These are phyloP conservation scores for Lichtheimia ramosa DNA, from an alignment of 371 early-diverging fungal species.

Conservation along the genomic window DNA sequence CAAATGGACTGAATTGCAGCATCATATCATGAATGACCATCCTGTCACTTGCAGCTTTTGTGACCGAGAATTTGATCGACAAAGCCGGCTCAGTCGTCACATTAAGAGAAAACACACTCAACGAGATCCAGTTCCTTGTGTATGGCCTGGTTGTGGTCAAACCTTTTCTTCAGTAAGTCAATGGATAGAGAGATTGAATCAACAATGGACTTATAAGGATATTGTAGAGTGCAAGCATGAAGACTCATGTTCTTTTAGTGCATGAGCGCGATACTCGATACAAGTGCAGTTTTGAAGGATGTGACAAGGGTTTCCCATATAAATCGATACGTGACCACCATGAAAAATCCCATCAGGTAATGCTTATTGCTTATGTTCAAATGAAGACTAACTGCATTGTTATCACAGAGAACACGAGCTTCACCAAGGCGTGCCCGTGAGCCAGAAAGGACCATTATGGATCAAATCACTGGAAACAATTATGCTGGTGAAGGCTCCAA, in stretches of 20 bases:
- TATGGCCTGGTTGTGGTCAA: constrained; percentile 48
- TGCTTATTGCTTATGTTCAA: neutral
- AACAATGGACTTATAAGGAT: neutral
- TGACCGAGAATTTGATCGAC: constrained; percentile 41
- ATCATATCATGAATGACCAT: constrained; percentile 55
- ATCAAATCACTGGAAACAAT: constrained; percentile 15
- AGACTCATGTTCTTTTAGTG: constrained; percentile 33
- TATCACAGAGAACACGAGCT: constrained; percentile 2
- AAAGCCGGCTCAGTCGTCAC: constrained; percentile 39
- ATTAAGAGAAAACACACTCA: constrained; percentile 38
- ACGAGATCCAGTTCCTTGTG: constrained; percentile 30
- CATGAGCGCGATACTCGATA: constrained; percentile 40
- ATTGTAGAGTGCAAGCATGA: constrained; percentile 19
- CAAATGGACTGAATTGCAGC: constrained; percentile 65
- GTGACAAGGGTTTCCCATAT: constrained; percentile 53
- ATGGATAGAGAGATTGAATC: neutral
- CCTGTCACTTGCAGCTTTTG: constrained; percentile 52
- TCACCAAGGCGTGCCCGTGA: constrained; percentile 7
- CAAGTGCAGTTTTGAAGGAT: constrained; percentile 48
- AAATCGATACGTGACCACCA: constrained; percentile 59
- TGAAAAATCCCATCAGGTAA: constrained; percentile 27
- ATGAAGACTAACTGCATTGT: too few species aligned
- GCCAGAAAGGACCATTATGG: neutral
- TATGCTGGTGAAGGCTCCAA: constrained; percentile 9
- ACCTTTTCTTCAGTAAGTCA: constrained; percentile 33